Base-by-base conservation (phyloP, 768 basidiomycete genomes). In the Tylopilus intermedius region DNA sequence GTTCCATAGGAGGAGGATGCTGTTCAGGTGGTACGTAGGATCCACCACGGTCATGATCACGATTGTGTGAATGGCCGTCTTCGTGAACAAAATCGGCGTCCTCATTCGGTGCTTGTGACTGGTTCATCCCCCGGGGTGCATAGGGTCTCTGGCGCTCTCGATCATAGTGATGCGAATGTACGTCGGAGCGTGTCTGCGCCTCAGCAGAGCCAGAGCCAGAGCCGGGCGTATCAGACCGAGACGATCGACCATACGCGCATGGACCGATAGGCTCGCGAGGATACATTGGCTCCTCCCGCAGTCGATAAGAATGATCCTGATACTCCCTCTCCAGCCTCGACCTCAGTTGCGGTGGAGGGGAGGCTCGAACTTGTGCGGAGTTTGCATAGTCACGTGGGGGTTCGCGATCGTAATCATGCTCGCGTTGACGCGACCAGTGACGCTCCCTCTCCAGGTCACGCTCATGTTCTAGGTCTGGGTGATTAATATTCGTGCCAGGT, bases 211-310 rank as follows among this genome's bases (percentile, higher is more conserved):
- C 79, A 11, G 79, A 79, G n/a, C 72, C 78, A 27, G 82, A 82
- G 40, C 77, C 78, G 32, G 81, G 80, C 1, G 82, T 79, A 44
- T 74, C 81, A 58, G 82, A 82, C 59, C 81, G 81, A 56, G 81
- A 80, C 29, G 69, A 63, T 29, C 69, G 67, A 32, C 65, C 63
- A 46, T 71, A 69, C 43, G 62, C 35, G 21, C 61, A 58, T 21
- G 67, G 59, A 13, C 69, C 67, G 33, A 67, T 50, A 46, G 67
- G 66, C 30, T 69, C 67, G n/a, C 67, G 69, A 42, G 58, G 43
- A 55, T 69, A 71, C 32, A 57, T 41, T 29, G 58, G 59, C 26
- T 67, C 66, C 43, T 67, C 66, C 21, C 66, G 65, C 47, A 60
- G 55, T 47, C 66, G 66, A 56, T 65, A 67, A 18, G 65, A n/a